A percentile compares a stretch with the other conserved stretches of the same genome.
These are phyloP conservation scores for Pyrus pyrifolia DNA, from an alignment of 306 rosid species.

Conservation along the genomic window DNA sequence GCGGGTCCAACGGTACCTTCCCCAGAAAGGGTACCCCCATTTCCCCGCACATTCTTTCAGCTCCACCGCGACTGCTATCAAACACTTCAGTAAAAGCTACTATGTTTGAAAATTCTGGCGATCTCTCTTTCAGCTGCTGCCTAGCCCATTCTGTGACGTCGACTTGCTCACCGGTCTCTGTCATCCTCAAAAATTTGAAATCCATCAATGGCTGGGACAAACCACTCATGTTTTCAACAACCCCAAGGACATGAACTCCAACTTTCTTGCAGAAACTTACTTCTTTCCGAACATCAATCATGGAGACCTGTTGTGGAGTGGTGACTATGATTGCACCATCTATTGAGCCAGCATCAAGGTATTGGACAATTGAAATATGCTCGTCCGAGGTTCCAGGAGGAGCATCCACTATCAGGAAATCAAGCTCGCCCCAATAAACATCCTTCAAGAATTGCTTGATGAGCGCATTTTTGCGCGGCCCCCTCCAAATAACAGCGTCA, in stretches of 20 bases:
- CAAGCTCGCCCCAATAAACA: slow-evolving; percentile 89
- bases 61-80: slow-evolving; percentile 85
- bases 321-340: slow-evolving; percentile 94
- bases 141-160: slow-evolving; percentile 67
- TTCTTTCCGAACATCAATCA: slow-evolving; percentile 84
- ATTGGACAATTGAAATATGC: slow-evolving; percentile 78
- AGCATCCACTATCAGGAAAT: slow-evolving; percentile 84
- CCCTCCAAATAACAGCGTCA: slow-evolving; percentile 82
- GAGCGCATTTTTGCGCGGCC: slow-evolving; percentile 83
- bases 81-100: slow-evolving; percentile 74
- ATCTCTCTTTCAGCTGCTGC: slow-evolving; percentile 53
- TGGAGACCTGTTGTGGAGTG: slow-evolving; percentile 88
- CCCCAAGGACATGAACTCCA: slow-evolving; percentile 75
- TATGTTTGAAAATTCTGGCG: slow-evolving; percentile 53
- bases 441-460: slow-evolving; percentile 87
- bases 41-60: slow-evolving; percentile 64
- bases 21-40: slow-evolving; percentile 86
- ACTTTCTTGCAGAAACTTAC: slow-evolving; percentile 82
- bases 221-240: slow-evolving; percentile 93
- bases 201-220: slow-evolving; percentile 57
- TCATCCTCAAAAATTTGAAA: slow-evolving; percentile 48
- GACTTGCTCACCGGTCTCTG: slow-evolving; percentile 52
- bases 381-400: slow-evolving; percentile 98
- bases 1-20: slow-evolving; percentile 84
- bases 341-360: slow-evolving; percentile 59